These are phyloP conservation scores for Ceraceosorus guamensis DNA, from an alignment of 1,284 basidiomycete genomes.

Conservation along the genomic window DNA sequence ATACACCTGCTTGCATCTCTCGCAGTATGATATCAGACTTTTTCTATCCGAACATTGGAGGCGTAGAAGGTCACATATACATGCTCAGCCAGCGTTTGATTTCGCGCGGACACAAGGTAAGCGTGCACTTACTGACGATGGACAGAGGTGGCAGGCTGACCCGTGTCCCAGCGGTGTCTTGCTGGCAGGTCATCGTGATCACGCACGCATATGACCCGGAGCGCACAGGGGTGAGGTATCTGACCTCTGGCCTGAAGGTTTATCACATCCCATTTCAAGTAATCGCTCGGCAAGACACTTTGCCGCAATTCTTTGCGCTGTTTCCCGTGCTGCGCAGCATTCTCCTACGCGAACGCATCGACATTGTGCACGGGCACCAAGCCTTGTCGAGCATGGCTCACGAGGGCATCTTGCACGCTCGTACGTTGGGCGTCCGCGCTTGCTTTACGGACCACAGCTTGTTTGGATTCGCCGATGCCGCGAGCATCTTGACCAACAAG, in stretches of 20 bases:
- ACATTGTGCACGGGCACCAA: slow-evolving; percentile 86
- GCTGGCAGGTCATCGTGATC: slow-evolving; percentile 74
- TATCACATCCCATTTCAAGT: slow-evolving; percentile 86
- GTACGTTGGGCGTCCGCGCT: slow-evolving; percentile 54
- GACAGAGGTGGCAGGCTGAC: neutral
- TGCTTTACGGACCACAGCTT: slow-evolving; percentile 96
- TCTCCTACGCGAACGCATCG: slow-evolving; percentile 74
- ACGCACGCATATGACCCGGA: slow-evolving; percentile 82
- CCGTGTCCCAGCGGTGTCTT: neutral
- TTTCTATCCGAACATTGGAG: slow-evolving; percentile 88
- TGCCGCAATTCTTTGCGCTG: slow-evolving; percentile 89
- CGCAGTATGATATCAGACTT: slow-evolving; percentile 90
- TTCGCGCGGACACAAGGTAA: slow-evolving; percentile 74
- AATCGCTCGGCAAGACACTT: slow-evolving; percentile 64
- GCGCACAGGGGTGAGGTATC: slow-evolving; percentile 79
- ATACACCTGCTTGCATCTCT: neutral
- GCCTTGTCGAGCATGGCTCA: slow-evolving; percentile 81
- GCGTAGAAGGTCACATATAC: slow-evolving; percentile 94
- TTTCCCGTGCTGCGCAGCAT: slow-evolving; percentile 85
- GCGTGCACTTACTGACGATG: slow-evolving; percentile 10
- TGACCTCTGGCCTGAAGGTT: slow-evolving; percentile 76
- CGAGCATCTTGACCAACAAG: slow-evolving; percentile 94
- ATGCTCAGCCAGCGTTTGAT: slow-evolving; percentile 58
- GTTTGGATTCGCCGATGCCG: slow-evolving; percentile 87
- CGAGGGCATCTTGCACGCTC: slow-evolving; percentile 80